A percentile compares a stretch with the other conserved stretches of the same genome.
These are phyloP conservation scores for Didymella glomerata DNA, from an alignment of 2,329 filamentous ascomycete genomes.

Conservation along the genomic window DNA sequence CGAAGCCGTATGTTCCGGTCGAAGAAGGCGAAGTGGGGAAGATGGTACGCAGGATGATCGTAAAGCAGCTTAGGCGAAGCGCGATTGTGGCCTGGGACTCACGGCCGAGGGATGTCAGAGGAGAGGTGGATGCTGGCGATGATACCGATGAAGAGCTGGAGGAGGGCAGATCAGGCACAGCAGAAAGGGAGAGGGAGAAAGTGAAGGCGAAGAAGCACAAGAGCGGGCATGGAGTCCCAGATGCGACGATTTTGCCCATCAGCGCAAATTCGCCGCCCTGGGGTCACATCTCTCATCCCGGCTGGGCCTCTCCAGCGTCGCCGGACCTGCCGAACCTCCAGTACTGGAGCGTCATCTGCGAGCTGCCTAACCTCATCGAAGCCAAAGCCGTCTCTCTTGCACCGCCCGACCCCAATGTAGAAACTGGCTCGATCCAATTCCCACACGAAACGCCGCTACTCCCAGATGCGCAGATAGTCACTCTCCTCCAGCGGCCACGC, in stretches of 20 bases:
- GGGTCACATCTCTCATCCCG: constrained; percentile 85
- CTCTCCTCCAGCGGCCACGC: constrained; percentile 73
- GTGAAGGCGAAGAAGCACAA: constrained; percentile 41
- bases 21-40: constrained; percentile 83
- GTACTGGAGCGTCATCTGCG: constrained; percentile 80
- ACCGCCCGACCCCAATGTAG: constrained; percentile 62
- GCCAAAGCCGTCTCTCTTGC: constrained; percentile 90
- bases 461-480: constrained; percentile 73
- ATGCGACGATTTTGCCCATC: constrained; percentile 51
- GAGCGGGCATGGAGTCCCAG: constrained; percentile 31
- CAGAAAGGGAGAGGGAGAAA: constrained; percentile 42
- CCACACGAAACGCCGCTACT: constrained; percentile 43
- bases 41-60: constrained; percentile 78
- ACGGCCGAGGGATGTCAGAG: constrained; percentile 68
- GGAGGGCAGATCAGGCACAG: constrained; percentile 30
- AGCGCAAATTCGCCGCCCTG: constrained; percentile 66
- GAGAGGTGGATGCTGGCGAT: constrained; percentile 49
- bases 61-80: constrained; percentile 75
- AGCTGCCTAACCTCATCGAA: constrained; percentile 89
- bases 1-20: constrained; percentile 84
- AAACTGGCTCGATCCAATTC: constrained; percentile 30
- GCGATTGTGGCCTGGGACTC: constrained; percentile 83
- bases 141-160: constrained; percentile 25
- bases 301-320: constrained; percentile 84
- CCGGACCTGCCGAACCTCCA: constrained; percentile 81